A percentile compares a stretch with the other conserved stretches of the same genome.
Conservation (phyloP, 2,329 filamentous ascomycete species). For the Spiromastix sp. region DNA sequence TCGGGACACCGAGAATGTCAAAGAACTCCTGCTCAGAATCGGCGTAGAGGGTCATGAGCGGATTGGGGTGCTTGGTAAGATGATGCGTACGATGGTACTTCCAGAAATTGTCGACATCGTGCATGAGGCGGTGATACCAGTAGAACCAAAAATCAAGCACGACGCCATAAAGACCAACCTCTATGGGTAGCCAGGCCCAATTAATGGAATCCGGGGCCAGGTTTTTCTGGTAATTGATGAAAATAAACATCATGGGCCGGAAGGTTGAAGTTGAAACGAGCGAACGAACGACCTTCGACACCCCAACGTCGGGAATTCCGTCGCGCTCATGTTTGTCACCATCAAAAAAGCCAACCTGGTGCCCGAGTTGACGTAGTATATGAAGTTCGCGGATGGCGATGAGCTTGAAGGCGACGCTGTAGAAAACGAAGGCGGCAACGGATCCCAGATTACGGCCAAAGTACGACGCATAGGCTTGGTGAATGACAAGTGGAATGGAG, state of each 20-base stretch:
- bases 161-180: slow-evolving; percentile 32
- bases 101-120: slow-evolving; percentile 32
- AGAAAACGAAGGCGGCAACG: slow-evolving; percentile 26
- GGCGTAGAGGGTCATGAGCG: slow-evolving; percentile 33
- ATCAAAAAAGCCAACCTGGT: slow-evolving; percentile 33
- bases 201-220: slow-evolving; percentile 17
- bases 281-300: slow-evolving; percentile 23
- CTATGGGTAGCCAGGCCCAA: slow-evolving; percentile 28
- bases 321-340: slow-evolving; percentile 36
- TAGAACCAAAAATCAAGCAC: slow-evolving; percentile 39
- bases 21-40: slow-evolving; percentile 35
- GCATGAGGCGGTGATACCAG: slow-evolving; percentile 35
- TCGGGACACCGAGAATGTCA: slow-evolving; percentile 33
- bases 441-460: slow-evolving; percentile 22
- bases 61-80: slow-evolving; percentile 36
- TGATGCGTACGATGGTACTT: slow-evolving; percentile 38
- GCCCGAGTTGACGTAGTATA: slow-evolving; percentile 28
- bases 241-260: slow-evolving; percentile 25
- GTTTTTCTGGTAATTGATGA: slow-evolving; percentile 20
- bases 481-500: slow-evolving; percentile 26
- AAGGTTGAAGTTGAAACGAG: slow-evolving; percentile 24
- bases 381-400: slow-evolving; percentile 32
- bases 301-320: slow-evolving; percentile 32
- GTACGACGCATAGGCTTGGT: slow-evolving; percentile 25
- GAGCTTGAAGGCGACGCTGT: slow-evolving; percentile 29